Percentiles rank a stretch among this genome's conserved stretches.
These are phyloP conservation scores for Collybia mongolica DNA, from an alignment of 768 basidiomycete genomes.

Conservation along the genomic window DNA sequence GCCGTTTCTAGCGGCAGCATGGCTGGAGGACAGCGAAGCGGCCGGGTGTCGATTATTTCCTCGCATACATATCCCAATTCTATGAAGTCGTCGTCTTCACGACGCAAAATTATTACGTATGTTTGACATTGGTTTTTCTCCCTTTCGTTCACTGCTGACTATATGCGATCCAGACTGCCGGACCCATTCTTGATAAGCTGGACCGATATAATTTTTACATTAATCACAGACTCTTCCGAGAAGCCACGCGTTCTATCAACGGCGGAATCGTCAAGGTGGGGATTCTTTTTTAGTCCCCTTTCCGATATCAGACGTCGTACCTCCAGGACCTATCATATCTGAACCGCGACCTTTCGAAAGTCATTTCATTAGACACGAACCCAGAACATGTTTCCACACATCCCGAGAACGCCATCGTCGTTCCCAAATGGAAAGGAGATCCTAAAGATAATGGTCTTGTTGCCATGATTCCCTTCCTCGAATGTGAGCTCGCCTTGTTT, in stretches of 20 bases:
- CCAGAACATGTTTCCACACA: slow-evolving; percentile 76
- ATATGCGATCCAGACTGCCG: slow-evolving; percentile 63
- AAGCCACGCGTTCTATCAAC: slow-evolving; percentile 81
- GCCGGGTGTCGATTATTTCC: slow-evolving; percentile 97
- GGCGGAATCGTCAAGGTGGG: slow-evolving; percentile 83
- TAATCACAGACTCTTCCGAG: slow-evolving; percentile 88
- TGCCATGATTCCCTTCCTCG: slow-evolving; percentile 96
- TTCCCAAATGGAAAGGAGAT: slow-evolving; percentile 87
- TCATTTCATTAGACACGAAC: slow-evolving; percentile 83
- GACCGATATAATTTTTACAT: slow-evolving; percentile 93
- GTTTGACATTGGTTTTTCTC: slow-evolving; percentile 25
- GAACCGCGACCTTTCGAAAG: slow-evolving; percentile 90
- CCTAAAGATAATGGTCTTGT: slow-evolving; percentile 69
- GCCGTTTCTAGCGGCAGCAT: slow-evolving; percentile 66
- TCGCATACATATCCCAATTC: slow-evolving; percentile 96
- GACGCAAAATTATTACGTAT: slow-evolving; percentile 81
- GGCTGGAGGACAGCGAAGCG: slow-evolving; percentile 99
- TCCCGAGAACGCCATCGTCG: slow-evolving; percentile 83
- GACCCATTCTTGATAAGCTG: slow-evolving; percentile 87
- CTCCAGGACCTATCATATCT: slow-evolving; percentile 88
- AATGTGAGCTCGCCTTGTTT: slow-evolving; percentile 54
- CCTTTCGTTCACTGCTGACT: not conserved
- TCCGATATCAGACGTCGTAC: not conserved
- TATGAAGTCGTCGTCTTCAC: slow-evolving; percentile 98
- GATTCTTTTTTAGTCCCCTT: not conserved